A percentile compares a stretch with the other conserved stretches of the same genome.
Conservation (phyloP, 352 stramenopile genomes). For the Phytopythium oedochilum region DNA sequence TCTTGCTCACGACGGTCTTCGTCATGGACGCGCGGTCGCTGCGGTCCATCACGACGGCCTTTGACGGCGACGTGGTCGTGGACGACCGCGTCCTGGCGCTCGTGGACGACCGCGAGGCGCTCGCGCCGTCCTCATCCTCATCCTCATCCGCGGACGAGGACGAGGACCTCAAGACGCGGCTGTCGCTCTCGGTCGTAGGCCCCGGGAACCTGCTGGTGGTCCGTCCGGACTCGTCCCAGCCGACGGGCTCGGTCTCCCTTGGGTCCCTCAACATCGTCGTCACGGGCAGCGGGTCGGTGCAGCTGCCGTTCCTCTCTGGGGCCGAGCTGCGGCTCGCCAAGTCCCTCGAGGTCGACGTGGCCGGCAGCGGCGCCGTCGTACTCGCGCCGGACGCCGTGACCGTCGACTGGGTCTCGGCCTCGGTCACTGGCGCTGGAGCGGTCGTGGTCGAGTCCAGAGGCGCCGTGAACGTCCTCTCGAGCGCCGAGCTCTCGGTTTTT, state of each 20-base stretch:
- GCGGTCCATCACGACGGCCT: constrained; percentile 25
- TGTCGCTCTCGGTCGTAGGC: constrained; percentile 36
- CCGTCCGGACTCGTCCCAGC: constrained; percentile 9
- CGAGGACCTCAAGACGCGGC: constrained; percentile 21
- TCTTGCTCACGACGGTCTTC: constrained; percentile 49
- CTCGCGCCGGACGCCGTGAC: constrained; percentile 22
- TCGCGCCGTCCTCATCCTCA: not conserved
- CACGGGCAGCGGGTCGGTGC: constrained; percentile 22
- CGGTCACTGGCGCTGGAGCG: constrained; percentile 22
- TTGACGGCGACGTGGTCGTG: constrained; percentile 36
- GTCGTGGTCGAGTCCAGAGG: constrained; percentile 33
- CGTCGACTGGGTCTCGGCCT: constrained; percentile 20
- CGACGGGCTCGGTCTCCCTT: constrained; percentile 14
- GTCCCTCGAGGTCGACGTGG: constrained; percentile 32
- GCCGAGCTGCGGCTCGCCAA: constrained; percentile 15
- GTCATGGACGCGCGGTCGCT: constrained; percentile 43
- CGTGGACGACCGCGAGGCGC: constrained; percentile 6
- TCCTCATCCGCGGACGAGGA: not conserved
- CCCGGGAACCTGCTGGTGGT: constrained; percentile 33
- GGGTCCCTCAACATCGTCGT: constrained; percentile 30
- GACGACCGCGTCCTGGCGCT: constrained; percentile 37
- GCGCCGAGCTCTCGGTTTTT: constrained; percentile 24
- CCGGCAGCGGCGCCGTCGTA: constrained; percentile 30
- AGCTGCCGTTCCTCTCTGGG: constrained; percentile 17
- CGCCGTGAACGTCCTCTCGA: constrained; percentile 9